These are phyloP conservation scores for Ceratocystis papillata DNA, from an alignment of 2,329 filamentous ascomycete genomes.

Conservation along the genomic window DNA sequence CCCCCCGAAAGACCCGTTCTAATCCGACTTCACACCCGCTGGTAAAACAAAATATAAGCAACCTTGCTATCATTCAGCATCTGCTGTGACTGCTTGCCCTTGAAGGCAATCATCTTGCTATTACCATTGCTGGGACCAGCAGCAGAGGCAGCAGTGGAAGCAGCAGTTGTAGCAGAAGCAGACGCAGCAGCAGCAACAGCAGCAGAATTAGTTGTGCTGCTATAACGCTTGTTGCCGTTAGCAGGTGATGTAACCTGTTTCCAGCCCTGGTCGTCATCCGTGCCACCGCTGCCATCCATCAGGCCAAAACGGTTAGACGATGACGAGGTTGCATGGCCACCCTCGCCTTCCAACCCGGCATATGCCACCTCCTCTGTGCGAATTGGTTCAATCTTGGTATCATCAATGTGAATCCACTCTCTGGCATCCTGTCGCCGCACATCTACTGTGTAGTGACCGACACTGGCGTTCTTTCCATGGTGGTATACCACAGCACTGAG, in stretches of 20 bases:
- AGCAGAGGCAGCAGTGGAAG: not conserved
- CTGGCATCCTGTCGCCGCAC: conserved; percentile 85
- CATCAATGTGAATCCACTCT: conserved; percentile 93
- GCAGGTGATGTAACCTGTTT: conserved; percentile 58
- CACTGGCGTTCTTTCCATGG: conserved; percentile 91
- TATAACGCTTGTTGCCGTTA: conserved; percentile 62
- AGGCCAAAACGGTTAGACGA: conserved; percentile 62
- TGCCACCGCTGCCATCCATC: conserved; percentile 52
- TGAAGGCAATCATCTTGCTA: conserved; percentile 37
- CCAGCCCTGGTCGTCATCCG: conserved; percentile 63
- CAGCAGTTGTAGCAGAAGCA: not conserved
- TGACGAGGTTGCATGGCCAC: conserved; percentile 23
- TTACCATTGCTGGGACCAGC: conserved; percentile 28
- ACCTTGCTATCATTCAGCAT: conserved; percentile 87
- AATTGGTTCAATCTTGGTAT: conserved; percentile 78
- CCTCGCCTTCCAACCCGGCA: conserved; percentile 56
- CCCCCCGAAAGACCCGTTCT: not conserved
- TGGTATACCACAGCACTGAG: conserved; percentile 91
- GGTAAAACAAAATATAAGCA: conserved; percentile 92
- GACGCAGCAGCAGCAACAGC: not conserved
- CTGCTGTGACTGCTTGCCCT: conserved; percentile 49
- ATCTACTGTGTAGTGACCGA: conserved; percentile 97
- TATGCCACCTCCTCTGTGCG: conserved; percentile 81
- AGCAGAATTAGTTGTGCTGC: conserved; percentile 54
- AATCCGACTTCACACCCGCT: conserved; percentile 47